Conservation (phyloP, 306 rosid genomes). For the Acacia confusa region DNA sequence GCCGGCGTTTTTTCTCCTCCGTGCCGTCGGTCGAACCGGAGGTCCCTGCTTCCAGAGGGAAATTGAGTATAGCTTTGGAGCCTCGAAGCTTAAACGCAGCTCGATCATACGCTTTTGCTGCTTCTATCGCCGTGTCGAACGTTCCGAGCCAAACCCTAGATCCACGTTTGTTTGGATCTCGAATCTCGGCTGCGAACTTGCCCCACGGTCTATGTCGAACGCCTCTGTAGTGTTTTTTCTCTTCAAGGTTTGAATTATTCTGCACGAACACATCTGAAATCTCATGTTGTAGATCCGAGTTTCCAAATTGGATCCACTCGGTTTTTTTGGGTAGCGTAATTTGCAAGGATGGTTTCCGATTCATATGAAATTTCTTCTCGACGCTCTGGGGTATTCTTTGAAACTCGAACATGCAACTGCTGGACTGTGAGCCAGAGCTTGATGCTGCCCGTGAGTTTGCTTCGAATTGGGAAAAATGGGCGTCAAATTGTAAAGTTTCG, state of each 20-base stretch:
- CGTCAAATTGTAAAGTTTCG: not conserved
- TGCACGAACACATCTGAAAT: not conserved
- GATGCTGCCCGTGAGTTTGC: slow-evolving; percentile 16
- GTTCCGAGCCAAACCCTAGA: slow-evolving; percentile 91
- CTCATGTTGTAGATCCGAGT: slow-evolving; percentile 22
- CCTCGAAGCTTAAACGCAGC: slow-evolving; percentile 87
- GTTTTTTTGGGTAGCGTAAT: slow-evolving; percentile 62
- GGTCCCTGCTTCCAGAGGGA: slow-evolving; percentile 61
- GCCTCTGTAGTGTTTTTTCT: slow-evolving; percentile 59
- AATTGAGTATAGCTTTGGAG: slow-evolving; percentile 81
- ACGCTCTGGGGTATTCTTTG: slow-evolving; percentile 5
- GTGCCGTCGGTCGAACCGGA: not conserved
- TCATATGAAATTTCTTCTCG: slow-evolving; percentile 20
- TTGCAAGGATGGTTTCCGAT: slow-evolving; percentile 53
- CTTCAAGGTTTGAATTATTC: not conserved
- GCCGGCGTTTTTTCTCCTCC: slow-evolving; percentile 50
- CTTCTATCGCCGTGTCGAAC: slow-evolving; percentile 72
- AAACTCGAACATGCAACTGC: slow-evolving; percentile 10
- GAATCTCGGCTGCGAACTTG: slow-evolving; percentile 83
- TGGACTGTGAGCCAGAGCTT: not conserved
- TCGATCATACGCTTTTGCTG: slow-evolving; percentile 81
- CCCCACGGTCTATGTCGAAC: slow-evolving; percentile 90
- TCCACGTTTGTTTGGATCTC: slow-evolving; percentile 78
- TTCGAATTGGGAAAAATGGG: slow-evolving; percentile 17
- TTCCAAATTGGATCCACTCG: slow-evolving; percentile 62